These are phyloP conservation scores for Patellaria atrata DNA, from an alignment of 495 filamentous ascomycete species.

Conservation along the genomic window DNA sequence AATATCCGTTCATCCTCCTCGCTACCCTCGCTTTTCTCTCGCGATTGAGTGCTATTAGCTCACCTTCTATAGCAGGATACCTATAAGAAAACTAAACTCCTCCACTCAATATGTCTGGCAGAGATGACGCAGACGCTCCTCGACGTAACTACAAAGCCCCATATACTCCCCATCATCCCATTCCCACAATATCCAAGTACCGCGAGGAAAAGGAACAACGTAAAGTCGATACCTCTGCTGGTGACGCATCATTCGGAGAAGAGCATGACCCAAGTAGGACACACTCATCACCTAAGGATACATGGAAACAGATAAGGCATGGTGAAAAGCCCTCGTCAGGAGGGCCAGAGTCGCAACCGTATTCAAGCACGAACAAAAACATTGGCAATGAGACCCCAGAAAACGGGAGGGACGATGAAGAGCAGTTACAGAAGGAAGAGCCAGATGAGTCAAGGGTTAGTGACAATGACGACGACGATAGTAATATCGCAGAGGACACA, in stretches of 20 bases:
- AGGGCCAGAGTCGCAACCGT: slow-evolving; percentile 12
- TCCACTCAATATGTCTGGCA: slow-evolving; percentile 23
- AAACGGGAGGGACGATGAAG: slow-evolving; percentile 28
- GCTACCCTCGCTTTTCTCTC: too few species aligned
- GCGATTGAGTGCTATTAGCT: too few species aligned
- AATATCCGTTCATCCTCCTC: too few species aligned
- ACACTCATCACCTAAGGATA: slow-evolving; percentile 11
- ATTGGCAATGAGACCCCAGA: slow-evolving; percentile 10
- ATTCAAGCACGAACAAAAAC: slow-evolving; percentile 21
- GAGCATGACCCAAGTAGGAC: slow-evolving; percentile 12
- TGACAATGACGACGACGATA: slow-evolving; percentile 27
- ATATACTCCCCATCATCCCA: slow-evolving; percentile 41
- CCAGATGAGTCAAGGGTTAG: slow-evolving; percentile 10
- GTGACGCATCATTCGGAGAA: slow-evolving; percentile 12
- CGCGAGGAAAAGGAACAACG: slow-evolving; percentile 40
- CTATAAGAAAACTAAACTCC: background rate
- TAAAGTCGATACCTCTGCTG: slow-evolving; percentile 25
- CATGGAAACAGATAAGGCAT: slow-evolving; percentile 10
- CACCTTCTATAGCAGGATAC: too few species aligned
- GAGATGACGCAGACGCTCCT: slow-evolving; percentile 32
- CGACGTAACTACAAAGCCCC: slow-evolving; percentile 35
- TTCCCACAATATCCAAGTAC: slow-evolving; percentile 50
- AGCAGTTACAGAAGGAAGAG: slow-evolving; percentile 7
- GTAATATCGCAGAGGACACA: slow-evolving; percentile 36
- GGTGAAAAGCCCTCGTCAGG: slow-evolving; percentile 19